Evolutionary conservation across 345 rosid genomes (phyloP).

Genomic region (Citrus glauca): DNA sequence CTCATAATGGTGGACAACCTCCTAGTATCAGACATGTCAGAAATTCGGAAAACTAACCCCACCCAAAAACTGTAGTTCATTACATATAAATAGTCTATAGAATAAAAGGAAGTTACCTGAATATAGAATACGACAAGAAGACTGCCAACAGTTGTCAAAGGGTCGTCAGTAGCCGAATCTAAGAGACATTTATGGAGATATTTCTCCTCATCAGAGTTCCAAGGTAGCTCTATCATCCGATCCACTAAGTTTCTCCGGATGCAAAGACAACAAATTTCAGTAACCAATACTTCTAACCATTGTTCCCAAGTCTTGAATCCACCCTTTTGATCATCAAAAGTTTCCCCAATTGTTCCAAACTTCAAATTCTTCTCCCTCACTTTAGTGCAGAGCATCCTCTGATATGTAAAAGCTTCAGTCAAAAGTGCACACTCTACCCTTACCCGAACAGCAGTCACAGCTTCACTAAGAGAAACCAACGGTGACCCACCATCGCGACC

Average conservation of each 20-base stretch:
- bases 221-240: constrained; percentile 84
- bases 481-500: constrained; percentile 72
- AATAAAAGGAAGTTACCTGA: constrained; percentile 51
- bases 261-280: constrained; percentile 88
- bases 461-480: constrained; percentile 66
- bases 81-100: not conserved
- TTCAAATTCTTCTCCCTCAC: constrained; percentile 56
- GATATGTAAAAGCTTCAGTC: constrained; percentile 90
- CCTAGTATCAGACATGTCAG: no score
- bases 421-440: constrained; percentile 90
- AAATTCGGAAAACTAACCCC: no score
- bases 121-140: constrained; percentile 86
- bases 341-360: constrained; percentile 30
- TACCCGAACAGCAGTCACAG: constrained; percentile 80
- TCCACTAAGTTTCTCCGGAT: constrained; percentile 81
- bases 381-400: constrained; percentile 72
- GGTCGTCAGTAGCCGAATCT: constrained; percentile 70
- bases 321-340: constrained; percentile 30
- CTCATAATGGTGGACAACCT: not conserved
- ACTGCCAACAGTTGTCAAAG: constrained; percentile 67
- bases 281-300: constrained; percentile 80
- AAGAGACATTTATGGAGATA: constrained; percentile 70
- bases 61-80: no score
- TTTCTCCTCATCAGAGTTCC: constrained; percentile 92
- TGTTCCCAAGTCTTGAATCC: constrained; percentile 58